These are phyloP conservation scores for Ceratobasidium sp. DNA, from an alignment of 1,284 basidiomycete genomes.

Conservation along the genomic window DNA sequence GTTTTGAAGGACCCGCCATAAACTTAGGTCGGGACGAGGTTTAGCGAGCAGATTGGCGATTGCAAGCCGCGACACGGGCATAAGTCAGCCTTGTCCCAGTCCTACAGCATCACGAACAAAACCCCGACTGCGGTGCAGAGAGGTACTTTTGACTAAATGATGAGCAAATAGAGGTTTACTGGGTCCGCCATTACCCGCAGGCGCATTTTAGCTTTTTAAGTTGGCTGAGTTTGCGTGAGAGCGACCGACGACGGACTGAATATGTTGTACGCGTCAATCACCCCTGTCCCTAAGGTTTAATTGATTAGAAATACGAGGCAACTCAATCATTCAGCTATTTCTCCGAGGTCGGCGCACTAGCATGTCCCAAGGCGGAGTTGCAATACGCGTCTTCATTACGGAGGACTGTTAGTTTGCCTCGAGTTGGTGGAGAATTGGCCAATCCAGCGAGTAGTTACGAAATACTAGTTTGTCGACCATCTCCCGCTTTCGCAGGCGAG, in stretches of 20 bases:
- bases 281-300: neutral
- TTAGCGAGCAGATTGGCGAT: slow-evolving; percentile 13
- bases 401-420: neutral
- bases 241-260: neutral
- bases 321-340: neutral
- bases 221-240: neutral
- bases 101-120: too few relatives aligned
- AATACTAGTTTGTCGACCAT: too few relatives aligned
- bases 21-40: neutral
- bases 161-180: too few relatives aligned
- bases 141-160: too few relatives aligned
- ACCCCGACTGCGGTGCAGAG: too few relatives aligned
- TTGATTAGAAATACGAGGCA: neutral
- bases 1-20: slow-evolving; percentile 20
- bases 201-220: neutral
- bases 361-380: slow-evolving; percentile 2
- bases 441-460: neutral
- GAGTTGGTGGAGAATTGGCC: neutral
- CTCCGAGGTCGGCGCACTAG: neutral
- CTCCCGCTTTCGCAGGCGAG: too few relatives aligned
- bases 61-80: slow-evolving; percentile 11
- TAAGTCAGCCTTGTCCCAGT: neutral
- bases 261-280: too few relatives aligned
- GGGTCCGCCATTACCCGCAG: too few relatives aligned
- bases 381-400: neutral